A percentile compares a stretch with the other conserved stretches of the same genome.
phyloP scores from a whole-genome alignment of 805 yeast genomes.

The Hemisphaericaspora nanyangensis region DNA sequence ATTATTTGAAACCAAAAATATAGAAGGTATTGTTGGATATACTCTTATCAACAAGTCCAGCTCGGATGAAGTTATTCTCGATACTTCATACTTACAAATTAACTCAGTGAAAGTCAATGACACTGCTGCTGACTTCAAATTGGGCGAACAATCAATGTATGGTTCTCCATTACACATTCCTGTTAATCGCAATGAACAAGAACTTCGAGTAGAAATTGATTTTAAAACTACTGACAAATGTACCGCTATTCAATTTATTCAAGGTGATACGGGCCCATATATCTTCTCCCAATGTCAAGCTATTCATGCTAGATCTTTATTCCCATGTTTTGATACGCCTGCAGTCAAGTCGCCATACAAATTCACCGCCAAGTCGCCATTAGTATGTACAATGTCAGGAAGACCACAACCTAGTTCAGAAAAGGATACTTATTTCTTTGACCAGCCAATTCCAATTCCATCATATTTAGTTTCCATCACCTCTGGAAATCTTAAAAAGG shows the following conservation, averaged over 20 bases:
- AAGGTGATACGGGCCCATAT: slow-evolving; percentile 32
- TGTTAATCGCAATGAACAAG: slow-evolving; percentile 2
- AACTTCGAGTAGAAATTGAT: slow-evolving; percentile 13
- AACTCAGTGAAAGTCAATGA: slow-evolving; percentile 17
- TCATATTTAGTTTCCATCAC: slow-evolving; percentile 33
- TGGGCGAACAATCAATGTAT: slow-evolving; percentile 15
- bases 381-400: slow-evolving; percentile 27
- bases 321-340: slow-evolving; percentile 37
- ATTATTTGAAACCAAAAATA: slow-evolving; percentile 18
- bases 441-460: slow-evolving; percentile 34
- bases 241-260: slow-evolving; percentile 33
- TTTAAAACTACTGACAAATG: slow-evolving; percentile 27
- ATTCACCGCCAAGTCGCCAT: slow-evolving; percentile 23
- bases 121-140: slow-evolving; percentile 7
- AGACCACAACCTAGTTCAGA: slow-evolving; percentile 12
- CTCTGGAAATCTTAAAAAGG: slow-evolving; percentile 26
- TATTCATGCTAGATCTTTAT: slow-evolving; percentile 32
- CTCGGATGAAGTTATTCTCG: slow-evolving; percentile 16
- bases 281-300: slow-evolving; percentile 35
- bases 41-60: slow-evolving; percentile 10
- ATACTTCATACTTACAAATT: slow-evolving; percentile 24
- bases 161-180: slow-evolving; percentile 24
- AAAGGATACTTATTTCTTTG: slow-evolving; percentile 18
- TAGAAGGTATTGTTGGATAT: slow-evolving; percentile 22
- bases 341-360: slow-evolving; percentile 26